These are phyloP conservation scores for Pseudocercospora pini-densiflorae DNA, from an alignment of 2,329 filamentous ascomycete genomes.

Conservation along the genomic window DNA sequence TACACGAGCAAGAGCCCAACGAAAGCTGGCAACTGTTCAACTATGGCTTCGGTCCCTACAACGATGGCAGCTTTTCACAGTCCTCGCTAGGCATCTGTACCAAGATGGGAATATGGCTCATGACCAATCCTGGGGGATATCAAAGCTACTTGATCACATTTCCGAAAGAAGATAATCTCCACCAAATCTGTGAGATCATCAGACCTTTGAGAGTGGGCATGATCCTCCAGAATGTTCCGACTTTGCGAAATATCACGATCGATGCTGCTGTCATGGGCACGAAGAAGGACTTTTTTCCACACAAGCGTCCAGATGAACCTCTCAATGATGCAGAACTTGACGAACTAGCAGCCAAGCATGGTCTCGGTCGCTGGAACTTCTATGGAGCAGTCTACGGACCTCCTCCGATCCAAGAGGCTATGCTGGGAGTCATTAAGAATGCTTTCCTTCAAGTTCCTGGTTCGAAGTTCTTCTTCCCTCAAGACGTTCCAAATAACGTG, in stretches of 20 bases:
- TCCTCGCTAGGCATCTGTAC: conserved; percentile 43
- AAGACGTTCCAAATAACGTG: conserved; percentile 43
- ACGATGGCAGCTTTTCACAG: conserved; percentile 45
- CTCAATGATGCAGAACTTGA: conserved; percentile 49
- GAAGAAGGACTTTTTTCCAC: conserved; percentile 41
- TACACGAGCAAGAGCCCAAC: conserved; percentile 28
- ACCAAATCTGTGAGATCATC: conserved; percentile 55
- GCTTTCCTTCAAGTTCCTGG: conserved; percentile 51
- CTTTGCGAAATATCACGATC: conserved; percentile 51
- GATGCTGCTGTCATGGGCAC: conserved; percentile 51
- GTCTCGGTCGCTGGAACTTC: conserved; percentile 57
- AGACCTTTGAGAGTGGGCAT: conserved; percentile 48
- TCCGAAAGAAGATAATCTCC: conserved; percentile 55
- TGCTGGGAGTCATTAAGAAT: conserved; percentile 48
- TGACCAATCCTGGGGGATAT: conserved; percentile 50
- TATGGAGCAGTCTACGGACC: conserved; percentile 53
- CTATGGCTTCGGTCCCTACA: conserved; percentile 44
- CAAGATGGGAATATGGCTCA: conserved; percentile 61
- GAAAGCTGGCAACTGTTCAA: conserved; percentile 39
- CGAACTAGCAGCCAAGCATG: conserved; percentile 46
- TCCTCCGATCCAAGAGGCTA: conserved; percentile 34
- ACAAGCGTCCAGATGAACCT: conserved; percentile 34
- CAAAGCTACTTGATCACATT: conserved; percentile 53
- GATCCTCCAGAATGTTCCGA: conserved; percentile 55
- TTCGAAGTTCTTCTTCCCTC: conserved; percentile 49